Evolutionary conservation across 805 yeast genomes (phyloP).

Genomic region (Candida berthetii): DNA sequence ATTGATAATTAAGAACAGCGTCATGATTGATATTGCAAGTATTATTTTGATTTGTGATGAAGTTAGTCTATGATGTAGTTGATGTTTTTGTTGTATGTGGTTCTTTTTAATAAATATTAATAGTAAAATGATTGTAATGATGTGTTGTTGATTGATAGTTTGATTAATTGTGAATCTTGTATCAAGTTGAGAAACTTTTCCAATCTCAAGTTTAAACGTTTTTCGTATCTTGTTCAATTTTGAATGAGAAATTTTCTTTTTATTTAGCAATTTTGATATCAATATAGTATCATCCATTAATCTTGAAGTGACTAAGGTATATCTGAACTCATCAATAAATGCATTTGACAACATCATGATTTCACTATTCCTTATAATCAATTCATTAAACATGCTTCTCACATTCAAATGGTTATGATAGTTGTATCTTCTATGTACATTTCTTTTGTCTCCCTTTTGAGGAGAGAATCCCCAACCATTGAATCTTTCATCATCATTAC

Average conservation of each 20-base stretch:
- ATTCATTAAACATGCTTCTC: conserved; percentile 6
- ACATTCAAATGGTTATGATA: conserved; percentile 7
- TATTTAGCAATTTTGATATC: conserved; percentile 15
- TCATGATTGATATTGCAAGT: conserved; percentile 1
- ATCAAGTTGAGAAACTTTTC: background rate
- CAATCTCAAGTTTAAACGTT: conserved; percentile 1
- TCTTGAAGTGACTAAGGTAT: conserved; percentile 41
- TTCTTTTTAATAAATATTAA: background rate
- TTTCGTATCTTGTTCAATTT: conserved; percentile 12
- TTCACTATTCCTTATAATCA: conserved; percentile 3
- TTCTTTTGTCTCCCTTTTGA: conserved; percentile 1
- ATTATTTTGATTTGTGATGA: background rate
- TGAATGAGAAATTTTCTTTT: background rate
- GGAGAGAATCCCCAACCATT: conserved; percentile 14
- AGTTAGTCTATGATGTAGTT: background rate
- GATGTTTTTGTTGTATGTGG: background rate
- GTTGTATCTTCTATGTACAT: conserved; percentile 3
- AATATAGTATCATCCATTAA: conserved; percentile 33
- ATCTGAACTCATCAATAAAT: conserved; percentile 47
- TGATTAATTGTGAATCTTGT: background rate
- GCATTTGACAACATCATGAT: background rate
- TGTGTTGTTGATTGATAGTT: background rate
- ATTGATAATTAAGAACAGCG: conserved; percentile 4
- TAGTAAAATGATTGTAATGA: background rate
- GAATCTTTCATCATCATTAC: conserved; percentile 1